phyloP scores from a whole-genome alignment of 768 basidiomycete genomes.

The Hericium alpestre region DNA sequence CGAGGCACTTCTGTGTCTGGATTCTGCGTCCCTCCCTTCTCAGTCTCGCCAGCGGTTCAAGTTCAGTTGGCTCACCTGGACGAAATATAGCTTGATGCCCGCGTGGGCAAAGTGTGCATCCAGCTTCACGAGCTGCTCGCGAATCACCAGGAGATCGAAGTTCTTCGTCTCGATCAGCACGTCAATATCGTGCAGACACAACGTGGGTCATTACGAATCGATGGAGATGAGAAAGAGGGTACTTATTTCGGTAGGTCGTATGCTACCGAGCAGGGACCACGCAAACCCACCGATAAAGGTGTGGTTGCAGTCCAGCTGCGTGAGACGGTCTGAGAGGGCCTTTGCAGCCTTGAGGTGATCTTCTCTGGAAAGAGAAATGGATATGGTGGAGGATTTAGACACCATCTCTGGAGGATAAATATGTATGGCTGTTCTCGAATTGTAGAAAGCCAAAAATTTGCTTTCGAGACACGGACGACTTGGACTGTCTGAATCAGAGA shows the following conservation, averaged over 20 bases:
- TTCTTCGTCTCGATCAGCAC: conserved; percentile 18
- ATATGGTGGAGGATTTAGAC: too few species aligned
- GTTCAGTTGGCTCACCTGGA: conserved; percentile 10
- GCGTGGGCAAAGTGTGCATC: conserved; percentile 17
- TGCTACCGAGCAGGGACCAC: conserved; percentile 21
- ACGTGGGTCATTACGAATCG: neutral
- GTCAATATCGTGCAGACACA: conserved; percentile 19
- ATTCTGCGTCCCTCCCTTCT: too few species aligned
- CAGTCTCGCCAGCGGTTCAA: too few species aligned
- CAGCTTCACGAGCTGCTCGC: conserved; percentile 14
- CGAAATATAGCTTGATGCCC: conserved; percentile 20
- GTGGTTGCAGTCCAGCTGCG: conserved; percentile 14
- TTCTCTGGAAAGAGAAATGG: too few species aligned
- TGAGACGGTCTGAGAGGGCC: conserved; percentile 1
- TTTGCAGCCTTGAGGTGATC: too few species aligned
- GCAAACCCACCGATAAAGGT: conserved; percentile 24
- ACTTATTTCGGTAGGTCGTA: conserved; percentile 21
- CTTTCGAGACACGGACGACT: too few species aligned
- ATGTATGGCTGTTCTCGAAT: too few species aligned
- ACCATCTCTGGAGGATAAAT: too few species aligned
- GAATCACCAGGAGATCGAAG: conserved; percentile 12
- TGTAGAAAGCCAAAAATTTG: too few species aligned
- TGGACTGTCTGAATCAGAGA: too few species aligned
- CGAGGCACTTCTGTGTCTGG: too few species aligned
- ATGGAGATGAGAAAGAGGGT: neutral